Evolutionary conservation across 1,284 basidiomycete species (phyloP), one percentile per base, ranked within the genome.

Genomic region (Marasmius sp.): DNA sequence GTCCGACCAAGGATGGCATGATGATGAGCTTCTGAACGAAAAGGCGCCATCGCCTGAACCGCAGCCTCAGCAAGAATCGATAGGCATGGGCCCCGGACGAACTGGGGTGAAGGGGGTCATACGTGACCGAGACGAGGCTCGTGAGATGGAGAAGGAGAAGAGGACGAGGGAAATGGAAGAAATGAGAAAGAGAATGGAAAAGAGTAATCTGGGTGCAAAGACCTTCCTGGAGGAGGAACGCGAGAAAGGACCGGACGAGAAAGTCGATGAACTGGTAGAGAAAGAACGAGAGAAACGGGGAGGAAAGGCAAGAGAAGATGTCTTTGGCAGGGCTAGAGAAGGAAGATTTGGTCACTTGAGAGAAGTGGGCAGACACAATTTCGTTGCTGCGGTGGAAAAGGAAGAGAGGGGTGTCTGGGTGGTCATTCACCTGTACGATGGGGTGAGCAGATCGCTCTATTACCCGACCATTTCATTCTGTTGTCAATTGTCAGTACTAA

Each of bases 61-160:
- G 16, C 65, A 72, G 57, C 66, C 67, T 4, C 71, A 65, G 39
- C 66, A 72, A 61, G 71, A 74, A 59, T 85, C 85, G 11, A 89
- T 92, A 61, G 91, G 91, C n/a, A 89, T 93, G 88, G 91, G 87
- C 6, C 89, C 89, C 8, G 91, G 91, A 1, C 81, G 92, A 27
- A 93, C 91, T 4, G 91, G 91, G 34, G 91, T 93, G 56, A 93
- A 93, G 67, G 92, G 91, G 39, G 92, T 93, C 62, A 90, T 93
- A 62, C 83, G 90, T 34, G 91, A 93, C 72, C 80, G 85, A 43
- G 80, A 86, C 62, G 91, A 93, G 69, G 89, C 88, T 1, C 80
- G 77, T n/a, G 73, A 76, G 45, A 70, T 85, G 34, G 79, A 82
- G 52, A 79, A 81, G 14, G 78, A 81, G 27, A 83, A 80, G 65